Conservation (phyloP, 164 flowering plant species). For the Vitis cinerea region DNA sequence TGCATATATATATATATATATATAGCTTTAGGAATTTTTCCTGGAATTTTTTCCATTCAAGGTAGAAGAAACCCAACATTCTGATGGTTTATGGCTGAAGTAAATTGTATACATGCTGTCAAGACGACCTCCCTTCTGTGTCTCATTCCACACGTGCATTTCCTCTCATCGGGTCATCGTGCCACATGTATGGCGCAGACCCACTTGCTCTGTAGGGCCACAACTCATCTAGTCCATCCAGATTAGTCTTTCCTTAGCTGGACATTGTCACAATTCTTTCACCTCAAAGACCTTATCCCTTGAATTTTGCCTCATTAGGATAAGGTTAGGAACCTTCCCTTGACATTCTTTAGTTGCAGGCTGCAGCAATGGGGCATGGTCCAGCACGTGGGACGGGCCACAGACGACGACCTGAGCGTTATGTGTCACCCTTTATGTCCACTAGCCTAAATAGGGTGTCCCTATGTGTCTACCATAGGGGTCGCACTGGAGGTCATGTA, state of each 20-base stretch:
- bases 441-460: neutral
- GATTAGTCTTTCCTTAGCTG: neutral
- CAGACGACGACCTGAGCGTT: neutral
- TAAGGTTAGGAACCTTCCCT: constrained; percentile 1
- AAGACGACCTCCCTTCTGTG: neutral
- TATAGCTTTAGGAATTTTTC: too few species aligned
- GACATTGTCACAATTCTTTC: neutral
- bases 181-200: neutral
- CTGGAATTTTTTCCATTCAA: neutral
- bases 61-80: neutral
- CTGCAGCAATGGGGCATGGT: neutral
- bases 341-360: neutral
- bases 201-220: neutral
- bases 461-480: neutral
- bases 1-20: too few species aligned
- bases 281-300: neutral
- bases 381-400: neutral
- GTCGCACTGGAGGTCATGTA: neutral
- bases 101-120: neutral
- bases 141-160: neutral
- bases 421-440: neutral
- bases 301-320: neutral
- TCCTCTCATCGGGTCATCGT: neutral
- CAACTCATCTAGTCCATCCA: constrained; percentile 2
- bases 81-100: neutral